Evolutionary conservation across 345 rosid species (phyloP).

Genomic region (Eucalyptus tenuipes): DNA sequence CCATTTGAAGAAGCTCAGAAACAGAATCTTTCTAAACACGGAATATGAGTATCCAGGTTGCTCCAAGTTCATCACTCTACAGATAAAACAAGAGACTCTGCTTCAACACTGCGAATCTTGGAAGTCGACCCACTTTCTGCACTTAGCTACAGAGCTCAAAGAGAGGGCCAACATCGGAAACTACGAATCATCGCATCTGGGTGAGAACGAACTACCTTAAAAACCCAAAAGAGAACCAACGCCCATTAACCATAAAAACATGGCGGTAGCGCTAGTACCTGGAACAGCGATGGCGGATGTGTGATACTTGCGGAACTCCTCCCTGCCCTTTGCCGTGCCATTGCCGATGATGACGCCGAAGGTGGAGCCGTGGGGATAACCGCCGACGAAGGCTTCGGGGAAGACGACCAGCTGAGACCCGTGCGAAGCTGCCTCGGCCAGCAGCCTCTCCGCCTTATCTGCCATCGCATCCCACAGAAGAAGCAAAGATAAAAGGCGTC

Average conservation of each 20-base stretch:
- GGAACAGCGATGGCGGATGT: constrained; percentile 85
- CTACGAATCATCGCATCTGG: not conserved
- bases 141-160: not conserved
- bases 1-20: not conserved
- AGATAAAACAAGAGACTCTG: not conserved
- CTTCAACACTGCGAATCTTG: not conserved
- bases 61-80: no score
- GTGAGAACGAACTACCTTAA: not conserved
- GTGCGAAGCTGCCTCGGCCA: constrained; percentile 70
- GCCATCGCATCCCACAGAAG: not conserved
- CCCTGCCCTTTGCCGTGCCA: constrained; percentile 64
- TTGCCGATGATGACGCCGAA: constrained; percentile 71
- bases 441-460: constrained; percentile 87
- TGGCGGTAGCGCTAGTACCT: constrained; percentile 19
- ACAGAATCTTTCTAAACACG: not conserved
- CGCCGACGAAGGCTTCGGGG: constrained; percentile 93
- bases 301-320: constrained; percentile 81
- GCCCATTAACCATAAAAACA: not conserved
- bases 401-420: constrained; percentile 88
- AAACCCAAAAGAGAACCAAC: not conserved
- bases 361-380: constrained; percentile 81
- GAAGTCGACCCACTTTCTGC: not conserved
- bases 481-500: not conserved
- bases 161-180: not conserved
- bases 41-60: not conserved